A percentile compares a stretch with the other conserved stretches of the same genome.
Conservation (phyloP, 2,329 filamentous ascomycete species). For the Aspergillus flavus region DNA sequence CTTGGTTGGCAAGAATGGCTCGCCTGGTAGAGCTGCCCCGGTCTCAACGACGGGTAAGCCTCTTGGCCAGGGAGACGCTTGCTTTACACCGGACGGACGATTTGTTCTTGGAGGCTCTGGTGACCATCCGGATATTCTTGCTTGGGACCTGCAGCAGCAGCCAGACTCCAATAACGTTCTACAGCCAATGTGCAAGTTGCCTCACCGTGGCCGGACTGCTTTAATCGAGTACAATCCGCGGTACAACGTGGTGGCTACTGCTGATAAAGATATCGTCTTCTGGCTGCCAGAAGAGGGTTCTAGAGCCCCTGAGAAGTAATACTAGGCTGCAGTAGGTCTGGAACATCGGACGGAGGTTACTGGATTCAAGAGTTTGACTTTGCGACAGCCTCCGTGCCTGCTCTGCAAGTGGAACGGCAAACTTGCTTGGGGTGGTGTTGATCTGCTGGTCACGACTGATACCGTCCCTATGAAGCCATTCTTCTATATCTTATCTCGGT, state of each 20-base stretch:
- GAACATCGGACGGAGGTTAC: neutral
- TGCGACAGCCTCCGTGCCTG: neutral
- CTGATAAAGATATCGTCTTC: slow-evolving; percentile 79
- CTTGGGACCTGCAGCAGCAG: slow-evolving; percentile 77
- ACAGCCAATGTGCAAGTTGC: slow-evolving; percentile 42
- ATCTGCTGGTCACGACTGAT: neutral
- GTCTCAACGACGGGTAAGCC: slow-evolving; percentile 58
- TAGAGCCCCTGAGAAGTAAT: slow-evolving; percentile 38
- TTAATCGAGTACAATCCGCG: slow-evolving; percentile 87
- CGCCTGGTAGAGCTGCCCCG: slow-evolving; percentile 52
- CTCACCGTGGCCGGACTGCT: slow-evolving; percentile 62
- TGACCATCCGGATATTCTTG: slow-evolving; percentile 69
- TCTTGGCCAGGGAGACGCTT: slow-evolving; percentile 70
- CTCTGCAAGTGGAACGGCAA: neutral
- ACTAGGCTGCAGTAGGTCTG: neutral
- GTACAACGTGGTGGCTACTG: slow-evolving; percentile 88
- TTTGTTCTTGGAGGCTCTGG: slow-evolving; percentile 82
- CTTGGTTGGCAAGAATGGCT: slow-evolving; percentile 55
- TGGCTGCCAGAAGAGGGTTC: slow-evolving; percentile 69
- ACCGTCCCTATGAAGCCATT: neutral
- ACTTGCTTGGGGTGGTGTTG: neutral
- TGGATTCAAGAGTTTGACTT: neutral
- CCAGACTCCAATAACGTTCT: slow-evolving; percentile 58
- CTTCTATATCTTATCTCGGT: slow-evolving; percentile 1
- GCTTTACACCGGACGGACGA: slow-evolving; percentile 85